These are phyloP conservation scores for Alternaria panax DNA, from an alignment of 2,329 filamentous ascomycete genomes.

Conservation along the genomic window DNA sequence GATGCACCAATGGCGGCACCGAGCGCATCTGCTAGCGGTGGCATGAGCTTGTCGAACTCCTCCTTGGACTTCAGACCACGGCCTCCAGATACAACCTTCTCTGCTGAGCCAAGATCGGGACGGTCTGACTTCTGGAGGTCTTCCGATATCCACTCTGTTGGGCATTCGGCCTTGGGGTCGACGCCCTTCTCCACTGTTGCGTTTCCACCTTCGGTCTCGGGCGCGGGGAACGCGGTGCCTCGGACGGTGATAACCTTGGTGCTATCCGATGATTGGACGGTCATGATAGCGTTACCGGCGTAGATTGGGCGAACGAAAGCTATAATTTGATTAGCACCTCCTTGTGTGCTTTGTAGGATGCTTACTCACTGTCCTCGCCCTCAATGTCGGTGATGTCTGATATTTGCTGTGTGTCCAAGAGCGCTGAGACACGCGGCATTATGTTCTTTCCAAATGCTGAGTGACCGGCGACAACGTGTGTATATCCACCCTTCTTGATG, in stretches of 20 bases:
- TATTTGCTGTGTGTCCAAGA: conserved; percentile 91
- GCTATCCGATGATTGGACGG: conserved; percentile 85
- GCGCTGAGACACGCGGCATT: conserved; percentile 86
- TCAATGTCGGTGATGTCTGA: conserved; percentile 90
- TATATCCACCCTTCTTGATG: conserved; percentile 93
- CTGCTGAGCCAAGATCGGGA: conserved; percentile 89
- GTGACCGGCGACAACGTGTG: conserved; percentile 88
- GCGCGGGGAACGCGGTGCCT: conserved; percentile 86
- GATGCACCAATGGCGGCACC: conserved; percentile 97
- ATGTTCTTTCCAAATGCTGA: conserved; percentile 97
- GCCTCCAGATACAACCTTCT: conserved; percentile 89
- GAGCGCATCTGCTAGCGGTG: conserved; percentile 88
- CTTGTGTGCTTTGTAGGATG: too few species aligned
- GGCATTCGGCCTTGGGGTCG: conserved; percentile 78
- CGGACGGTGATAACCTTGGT: conserved; percentile 92
- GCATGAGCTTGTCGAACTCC: conserved; percentile 92
- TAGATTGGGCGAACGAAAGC: conserved; percentile 96
- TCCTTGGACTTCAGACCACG: conserved; percentile 97
- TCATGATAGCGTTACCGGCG: conserved; percentile 95
- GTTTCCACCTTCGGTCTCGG: conserved; percentile 73
- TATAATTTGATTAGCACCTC: conserved; percentile 34
- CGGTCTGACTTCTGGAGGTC: conserved; percentile 92
- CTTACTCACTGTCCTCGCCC: conserved; percentile 75
- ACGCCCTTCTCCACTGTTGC: conserved; percentile 80
- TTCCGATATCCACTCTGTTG: conserved; percentile 91